Base-by-base conservation (phyloP, 139 green algal genomes). In the Chlamydomonas sp. region DNA sequence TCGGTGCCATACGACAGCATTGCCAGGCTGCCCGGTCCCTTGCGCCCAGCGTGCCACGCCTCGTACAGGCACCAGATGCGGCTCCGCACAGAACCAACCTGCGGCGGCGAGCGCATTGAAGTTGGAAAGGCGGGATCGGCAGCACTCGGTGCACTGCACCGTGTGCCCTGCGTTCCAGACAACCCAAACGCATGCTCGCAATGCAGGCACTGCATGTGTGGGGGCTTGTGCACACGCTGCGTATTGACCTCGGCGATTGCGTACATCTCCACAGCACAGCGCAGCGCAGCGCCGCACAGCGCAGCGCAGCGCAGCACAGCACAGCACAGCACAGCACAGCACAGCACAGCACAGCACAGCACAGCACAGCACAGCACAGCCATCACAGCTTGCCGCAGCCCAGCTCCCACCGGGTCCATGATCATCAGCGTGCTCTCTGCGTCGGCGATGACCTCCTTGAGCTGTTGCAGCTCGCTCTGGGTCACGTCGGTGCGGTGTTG, bases 61-160 rank as follows among this genome's bases (percentile, higher is more conserved):
- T 50, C 39, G 13, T 50, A 50, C 39, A 50, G 39, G 39, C 39
- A 50, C 39, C 39, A 50, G 39, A 50, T 50, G 39, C 39, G n/a
- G n/a, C n/a, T n/a, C n/a, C n/a, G n/a, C n/a, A n/a, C n/a, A n/a
- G n/a, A n/a, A n/a, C n/a, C n/a, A n/a, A n/a, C n/a, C 39, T 50
- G 10, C 39, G 13, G 39, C 39, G 39, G 8, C 8, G 13, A 50
- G 8, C 10, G 39, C 8, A 13, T 8, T 50, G 8, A 50, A 13
- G 39, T 8, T 13, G 13, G 39, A 13, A n/a, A 8, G 10, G 8
- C 8, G 8, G 39, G 13, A n/a, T 50, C 13, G 10, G 13, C 8
- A 50, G 8, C 10, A n/a, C 39, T 50, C 39, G 13, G 13, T 50
- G 8, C 10, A 50, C 39, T 50, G 39, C 39, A 8, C 8, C 10